These are phyloP conservation scores for Xylaria sp. DNA, from an alignment of 2,329 filamentous ascomycete genomes.

Conservation along the genomic window DNA sequence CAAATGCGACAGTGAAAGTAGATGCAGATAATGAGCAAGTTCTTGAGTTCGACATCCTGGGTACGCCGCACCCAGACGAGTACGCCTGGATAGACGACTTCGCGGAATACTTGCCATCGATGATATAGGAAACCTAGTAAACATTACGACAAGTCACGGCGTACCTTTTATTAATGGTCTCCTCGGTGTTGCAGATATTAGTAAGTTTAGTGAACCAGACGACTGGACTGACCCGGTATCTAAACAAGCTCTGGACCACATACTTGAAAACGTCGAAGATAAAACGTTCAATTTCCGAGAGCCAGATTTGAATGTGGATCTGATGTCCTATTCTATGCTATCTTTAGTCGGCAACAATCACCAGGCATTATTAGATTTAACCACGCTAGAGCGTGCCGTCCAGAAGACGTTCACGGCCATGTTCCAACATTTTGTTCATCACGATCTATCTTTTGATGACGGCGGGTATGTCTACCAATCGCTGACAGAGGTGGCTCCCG, in stretches of 20 bases:
- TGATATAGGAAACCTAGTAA: too few species aligned
- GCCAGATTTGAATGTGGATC: constrained; percentile 24
- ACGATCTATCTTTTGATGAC: constrained; percentile 7
- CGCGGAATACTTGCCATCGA: too few species aligned
- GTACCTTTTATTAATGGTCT: constrained; percentile 23
- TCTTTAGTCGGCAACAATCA: constrained; percentile 25
- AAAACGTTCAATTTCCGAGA: constrained; percentile 29
- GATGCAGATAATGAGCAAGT: background rate
- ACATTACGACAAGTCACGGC: constrained; percentile 24
- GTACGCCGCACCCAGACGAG: background rate
- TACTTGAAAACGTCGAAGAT: too few species aligned
- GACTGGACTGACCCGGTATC: too few species aligned
- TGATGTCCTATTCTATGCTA: constrained; percentile 29
- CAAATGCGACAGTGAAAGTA: constrained; percentile 20
- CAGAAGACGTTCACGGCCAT: constrained; percentile 24
- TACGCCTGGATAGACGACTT: background rate
- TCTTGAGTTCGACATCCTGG: background rate
- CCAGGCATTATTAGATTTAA: constrained; percentile 12
- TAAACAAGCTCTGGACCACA: too few species aligned
- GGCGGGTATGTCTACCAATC: constrained; percentile 22
- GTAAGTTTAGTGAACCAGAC: constrained; percentile 5
- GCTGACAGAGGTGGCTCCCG: too few species aligned
- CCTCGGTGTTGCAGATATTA: constrained; percentile 21
- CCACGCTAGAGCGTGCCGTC: constrained; percentile 14
- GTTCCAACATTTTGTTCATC: constrained; percentile 27